Base-by-base conservation (phyloP, 2,329 filamentous ascomycete genomes). In the Claviceps arundinis region DNA sequence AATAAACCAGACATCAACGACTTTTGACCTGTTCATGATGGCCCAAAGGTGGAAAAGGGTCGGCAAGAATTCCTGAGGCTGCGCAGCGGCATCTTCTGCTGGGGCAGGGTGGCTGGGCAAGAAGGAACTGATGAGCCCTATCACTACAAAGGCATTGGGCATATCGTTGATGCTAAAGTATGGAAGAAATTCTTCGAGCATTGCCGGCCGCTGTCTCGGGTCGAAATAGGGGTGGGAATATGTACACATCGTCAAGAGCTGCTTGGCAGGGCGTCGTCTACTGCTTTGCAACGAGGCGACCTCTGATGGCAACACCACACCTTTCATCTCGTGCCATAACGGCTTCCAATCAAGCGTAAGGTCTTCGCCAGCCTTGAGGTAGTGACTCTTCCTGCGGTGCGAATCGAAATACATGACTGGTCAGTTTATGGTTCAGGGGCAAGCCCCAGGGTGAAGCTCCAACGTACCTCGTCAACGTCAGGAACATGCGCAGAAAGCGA, bases 11-110 rank as follows among this genome's bases (percentile, higher is more conserved):
- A 87, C 80, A 66, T 98, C 93, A 55, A 93, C 85, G 3, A 82
- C 77, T 67, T 88, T 93, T 1, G 91, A 97, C 50, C 94, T 79
- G 59, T 89, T 93, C 58, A 97, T 82, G 43, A 97, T 75, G 1
- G 90, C 93, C 93, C 93, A 98, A 1, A 97, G 71, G 66, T 98
- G 93, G 73, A 98, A 98, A 60, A 95, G 85, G 0, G 91, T 95
- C 3, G 93, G 93, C 38, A 97, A 72, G 62, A 94, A 91, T 62
- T 91, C 83, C 58, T 90, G 84, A 1, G 93, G 91, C 59, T 89
- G 83, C n/a, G 95, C 80, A 59, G 89, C 81, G 37, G 76, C 73
- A 59, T 85, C 80, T 34, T 81, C 81, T 26, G 81, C 76, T 4
- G 89, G 85, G 2, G 85, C 81, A 1, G 89, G 83, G 38, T 83